phyloP scores from a whole-genome alignment of 2,329 filamentous ascomycete species.

The Alternaria sp. region DNA sequence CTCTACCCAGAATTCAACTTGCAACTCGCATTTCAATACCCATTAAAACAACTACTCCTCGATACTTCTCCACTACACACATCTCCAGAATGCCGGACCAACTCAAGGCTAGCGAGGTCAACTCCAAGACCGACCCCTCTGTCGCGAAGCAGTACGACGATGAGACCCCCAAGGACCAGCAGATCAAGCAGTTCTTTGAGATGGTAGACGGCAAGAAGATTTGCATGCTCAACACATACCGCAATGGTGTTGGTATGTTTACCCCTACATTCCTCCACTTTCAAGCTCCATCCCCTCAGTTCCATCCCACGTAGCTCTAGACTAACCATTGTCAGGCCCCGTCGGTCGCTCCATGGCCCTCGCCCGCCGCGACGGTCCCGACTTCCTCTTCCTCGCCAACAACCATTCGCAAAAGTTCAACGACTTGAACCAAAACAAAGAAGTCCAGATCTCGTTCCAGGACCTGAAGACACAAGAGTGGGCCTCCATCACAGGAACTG shows the following conservation, averaged over 20 bases:
- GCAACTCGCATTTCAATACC: neutral
- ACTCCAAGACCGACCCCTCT: slow-evolving; percentile 54
- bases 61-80: slow-evolving; percentile 25
- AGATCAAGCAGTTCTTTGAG: slow-evolving; percentile 57
- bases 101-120: slow-evolving; percentile 50
- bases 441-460: slow-evolving; percentile 55
- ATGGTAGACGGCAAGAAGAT: slow-evolving; percentile 56
- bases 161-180: slow-evolving; percentile 51
- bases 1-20: slow-evolving; percentile 7
- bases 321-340: slow-evolving; percentile 36
- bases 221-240: slow-evolving; percentile 52
- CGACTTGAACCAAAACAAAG: slow-evolving; percentile 52
- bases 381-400: slow-evolving; percentile 60
- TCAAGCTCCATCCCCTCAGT: neutral
- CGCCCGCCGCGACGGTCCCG: slow-evolving; percentile 62
- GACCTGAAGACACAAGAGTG: slow-evolving; percentile 56
- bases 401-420: slow-evolving; percentile 55
- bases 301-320: neutral
- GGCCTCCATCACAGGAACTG: slow-evolving; percentile 55
- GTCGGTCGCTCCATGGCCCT: slow-evolving; percentile 58
- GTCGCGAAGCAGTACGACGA: slow-evolving; percentile 58
- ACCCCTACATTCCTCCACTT: neutral
- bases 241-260: slow-evolving; percentile 48
- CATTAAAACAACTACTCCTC: neutral
- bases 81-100: slow-evolving; percentile 54